phyloP scores from a whole-genome alignment of 768 basidiomycete species.

The Udeniomyces megalosporus region DNA sequence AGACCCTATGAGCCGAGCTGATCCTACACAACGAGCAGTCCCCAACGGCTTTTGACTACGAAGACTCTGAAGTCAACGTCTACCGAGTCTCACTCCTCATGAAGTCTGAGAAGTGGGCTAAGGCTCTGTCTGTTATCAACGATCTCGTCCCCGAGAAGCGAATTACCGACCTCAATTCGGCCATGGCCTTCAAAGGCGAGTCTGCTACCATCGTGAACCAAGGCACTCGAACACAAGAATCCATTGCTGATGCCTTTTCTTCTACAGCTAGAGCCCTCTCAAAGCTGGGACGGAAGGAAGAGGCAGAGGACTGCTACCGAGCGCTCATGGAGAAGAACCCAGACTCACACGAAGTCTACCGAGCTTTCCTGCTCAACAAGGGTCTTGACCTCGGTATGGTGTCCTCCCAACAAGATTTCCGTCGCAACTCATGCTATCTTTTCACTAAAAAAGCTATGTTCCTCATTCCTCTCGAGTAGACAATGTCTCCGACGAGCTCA shows the following conservation, averaged over 20 bases:
- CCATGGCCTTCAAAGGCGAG: slow-evolving; percentile 24
- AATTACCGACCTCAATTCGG: slow-evolving; percentile 39
- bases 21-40: too few species aligned
- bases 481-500: slow-evolving; percentile 37
- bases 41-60: slow-evolving; percentile 39
- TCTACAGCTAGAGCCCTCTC: slow-evolving; percentile 56
- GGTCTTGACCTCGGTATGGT: slow-evolving; percentile 52
- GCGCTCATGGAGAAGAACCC: slow-evolving; percentile 69
- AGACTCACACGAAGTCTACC: slow-evolving; percentile 66
- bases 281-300: slow-evolving; percentile 43
- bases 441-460: too few species aligned
- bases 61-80: slow-evolving; percentile 65
- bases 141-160: slow-evolving; percentile 29
- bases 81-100: slow-evolving; percentile 62
- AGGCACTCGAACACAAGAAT: not conserved
- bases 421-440: too few species aligned
- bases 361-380: slow-evolving; percentile 49
- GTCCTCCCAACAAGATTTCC: too few species aligned
- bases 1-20: too few species aligned
- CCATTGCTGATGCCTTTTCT: not conserved
- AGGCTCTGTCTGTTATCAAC: slow-evolving; percentile 24
- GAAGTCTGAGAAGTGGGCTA: slow-evolving; percentile 38
- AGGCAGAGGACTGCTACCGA: slow-evolving; percentile 68
- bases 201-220: too few species aligned
- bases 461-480: slow-evolving; percentile 26